These are phyloP conservation scores for Cyberlindnera meyerae DNA, from an alignment of 805 yeast species.

Conservation along the genomic window DNA sequence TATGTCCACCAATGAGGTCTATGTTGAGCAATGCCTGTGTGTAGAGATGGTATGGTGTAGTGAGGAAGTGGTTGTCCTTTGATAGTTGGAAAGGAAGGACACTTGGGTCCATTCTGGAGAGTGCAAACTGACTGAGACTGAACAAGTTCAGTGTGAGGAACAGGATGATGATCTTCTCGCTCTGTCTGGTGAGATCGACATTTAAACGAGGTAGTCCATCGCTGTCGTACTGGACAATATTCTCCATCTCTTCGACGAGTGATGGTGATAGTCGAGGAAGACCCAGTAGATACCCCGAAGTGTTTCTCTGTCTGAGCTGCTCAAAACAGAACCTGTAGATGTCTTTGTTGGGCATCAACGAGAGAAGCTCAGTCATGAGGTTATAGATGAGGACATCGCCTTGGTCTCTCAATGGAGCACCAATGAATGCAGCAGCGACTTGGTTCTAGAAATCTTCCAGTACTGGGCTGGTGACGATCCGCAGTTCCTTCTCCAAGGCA, in stretches of 20 bases:
- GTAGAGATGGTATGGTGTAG: no score
- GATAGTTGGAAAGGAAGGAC: background rate
- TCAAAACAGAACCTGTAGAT: background rate
- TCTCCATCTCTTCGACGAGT: background rate
- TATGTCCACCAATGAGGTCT: no score
- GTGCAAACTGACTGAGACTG: background rate
- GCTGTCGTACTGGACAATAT: background rate
- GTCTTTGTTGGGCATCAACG: background rate
- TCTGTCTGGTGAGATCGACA: background rate
- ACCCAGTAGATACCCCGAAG: constrained; percentile 1
- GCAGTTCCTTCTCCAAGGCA: background rate
- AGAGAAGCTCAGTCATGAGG: background rate
- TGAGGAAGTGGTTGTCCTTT: background rate
- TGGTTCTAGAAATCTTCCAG: background rate
- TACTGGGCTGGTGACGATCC: background rate
- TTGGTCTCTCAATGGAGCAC: background rate
- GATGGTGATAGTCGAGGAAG: constrained; percentile 1
- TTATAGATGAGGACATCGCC: constrained; percentile 1
- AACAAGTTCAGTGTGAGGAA: background rate
- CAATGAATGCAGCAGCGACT: background rate
- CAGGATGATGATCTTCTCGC: background rate
- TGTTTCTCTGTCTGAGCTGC: background rate
- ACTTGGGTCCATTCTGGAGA: background rate
- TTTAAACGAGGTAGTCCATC: background rate
- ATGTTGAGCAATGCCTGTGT: no score